Base-by-base conservation (phyloP, 306 rosid species). In the Cicer pinnatifidum region DNA sequence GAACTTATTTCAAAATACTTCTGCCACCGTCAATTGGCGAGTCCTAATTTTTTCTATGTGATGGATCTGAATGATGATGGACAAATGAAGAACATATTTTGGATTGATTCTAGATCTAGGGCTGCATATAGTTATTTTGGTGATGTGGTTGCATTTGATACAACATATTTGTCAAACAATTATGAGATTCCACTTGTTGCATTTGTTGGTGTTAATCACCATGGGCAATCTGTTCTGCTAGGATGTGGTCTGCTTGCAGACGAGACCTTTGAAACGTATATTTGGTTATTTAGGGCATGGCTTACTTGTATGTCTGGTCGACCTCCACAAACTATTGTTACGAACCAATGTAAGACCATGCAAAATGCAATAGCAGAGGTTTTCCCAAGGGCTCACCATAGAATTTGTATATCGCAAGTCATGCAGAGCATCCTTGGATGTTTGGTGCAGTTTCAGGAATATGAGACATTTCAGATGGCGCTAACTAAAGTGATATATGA, bases 241-340 rank as follows among this genome's bases (percentile, higher is more conserved):
- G 98, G 97, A 47, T 89, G 93, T 81, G 97, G 95, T 73, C 84
- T 94, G 75, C 90, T 94, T 75, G 91, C 95, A 4, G 98, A 88
- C 69, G 96, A 91, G 83, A 82, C 89, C 9, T 72, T 81, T 47
- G 98, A 94, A 69, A 86, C 96, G 1, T 94, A 89, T 78, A 70
- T 87, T 71, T 94, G 98, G 98, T 79, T 91, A 51, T 88, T 94
- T 84, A 88, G 98, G 88, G 96, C 91, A 16, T 94, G 98, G 98
- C 88, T 94, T 73, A 89, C 98, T 10, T 88, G 92, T 77, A 85
- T 94, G 95, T 87, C 88, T 33, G 97, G 98, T 73, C 96, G 91
- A 65, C 94, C 97, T 69, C 97, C 98, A 10, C 97, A 94, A 80
- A 89, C 96, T 69, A 81, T 94, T 73, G 80, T 91, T 56, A 87